Evolutionary conservation across 2,329 filamentous ascomycete genomes (phyloP), one percentile per base, ranked within the genome.

Genomic region (Aspergillus fumigatus): DNA sequence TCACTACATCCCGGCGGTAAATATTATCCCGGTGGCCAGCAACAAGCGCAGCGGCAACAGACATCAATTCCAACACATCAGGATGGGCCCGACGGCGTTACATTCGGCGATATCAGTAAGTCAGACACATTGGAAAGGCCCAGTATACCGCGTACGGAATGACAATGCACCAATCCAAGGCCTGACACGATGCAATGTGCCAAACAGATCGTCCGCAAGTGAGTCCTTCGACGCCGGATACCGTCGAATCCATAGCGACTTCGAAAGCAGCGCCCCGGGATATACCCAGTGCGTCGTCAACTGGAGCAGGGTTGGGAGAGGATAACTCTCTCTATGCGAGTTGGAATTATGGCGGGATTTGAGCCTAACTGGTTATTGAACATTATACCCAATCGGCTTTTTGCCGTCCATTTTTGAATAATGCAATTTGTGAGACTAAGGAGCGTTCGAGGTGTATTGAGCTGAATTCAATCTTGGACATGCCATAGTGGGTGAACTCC

Each of bases 1-100:
- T 71, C 77, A 54, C 67, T 80, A 56, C 78, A 80, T 62, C 78
- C 78, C 19, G 78, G 78, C 55, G 78, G 78, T 17, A 70, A 63
- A 55, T 73, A 73, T 58, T 80, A 80, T 58, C 78, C 78, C 4
- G 71, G 70, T 56, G 64, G 65, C 48, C 66, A 62, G 41, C 59
- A 43, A 54, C 59, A 57, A 21, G 57, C 50, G 47, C 56, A 59
- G 21, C 50, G 55, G 45, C 55, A 62, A 41, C 52, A 56, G 48
- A 38, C 54, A 21, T 35, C 32, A 38, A 50, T 29, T 41, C 38
- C 47, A 7, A 43, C 40, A 27, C 47, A 45, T 32, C 49, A 50
- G 27, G n/a, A 55, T 40, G 43, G 45, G 40, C 52, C 54, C 21
- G 21, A 41, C 45, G 43, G 54, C 32, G 52, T 55, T 26, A 29